Evolutionary conservation across 1,139 yeast species (phyloP), one percentile per base, ranked within the genome.

Genomic region (Sugiyamaella castrensis): DNA sequence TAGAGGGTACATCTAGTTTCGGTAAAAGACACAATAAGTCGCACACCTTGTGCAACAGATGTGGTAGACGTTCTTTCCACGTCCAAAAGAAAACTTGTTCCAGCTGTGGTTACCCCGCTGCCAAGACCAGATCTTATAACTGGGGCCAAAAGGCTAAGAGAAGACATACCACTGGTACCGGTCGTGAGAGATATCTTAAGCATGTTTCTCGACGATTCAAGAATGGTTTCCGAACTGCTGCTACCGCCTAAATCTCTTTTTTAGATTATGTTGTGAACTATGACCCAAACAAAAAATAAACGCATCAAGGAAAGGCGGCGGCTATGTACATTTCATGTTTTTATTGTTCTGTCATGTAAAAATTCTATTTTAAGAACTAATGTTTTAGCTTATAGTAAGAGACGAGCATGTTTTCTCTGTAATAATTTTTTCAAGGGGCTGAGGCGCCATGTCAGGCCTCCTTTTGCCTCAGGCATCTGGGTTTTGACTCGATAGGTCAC

Each of bases 11-110:
- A 78, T 96, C 98, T 82, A 88, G 97, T 76, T 85, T 88, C 83
- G 98, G 98, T 85, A 92, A 91, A 82, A 89, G 95, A 79, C 98
- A 92, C 89, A 91, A 87, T 94, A 94, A 94, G 83, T 85, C 98
- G 75, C 99, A 92, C 89, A 87, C 95, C 74, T 82, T 91, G 79
- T 94, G 99, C 84, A 88, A 85, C 84, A 89, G 98, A 86, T 92
- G 99, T 82, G 98, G 98, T 71, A 80, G 82, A 73, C 96, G 98
- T 82, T 85, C 97, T 60, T 92, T 91, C 95, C 98, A 94, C 82
- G 78, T 85, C 75, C 98, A 92, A 82, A 92, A 91, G 95, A 86
- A 88, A 84, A 89, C 96, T 71, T 92, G 99, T 81, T 75, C 98
- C 75, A 79, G 95, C 67, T 92, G 99, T 81, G 98, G 98, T 71